Base-by-base conservation (phyloP, 768 basidiomycete species). In the Suillus cothurnatus region DNA sequence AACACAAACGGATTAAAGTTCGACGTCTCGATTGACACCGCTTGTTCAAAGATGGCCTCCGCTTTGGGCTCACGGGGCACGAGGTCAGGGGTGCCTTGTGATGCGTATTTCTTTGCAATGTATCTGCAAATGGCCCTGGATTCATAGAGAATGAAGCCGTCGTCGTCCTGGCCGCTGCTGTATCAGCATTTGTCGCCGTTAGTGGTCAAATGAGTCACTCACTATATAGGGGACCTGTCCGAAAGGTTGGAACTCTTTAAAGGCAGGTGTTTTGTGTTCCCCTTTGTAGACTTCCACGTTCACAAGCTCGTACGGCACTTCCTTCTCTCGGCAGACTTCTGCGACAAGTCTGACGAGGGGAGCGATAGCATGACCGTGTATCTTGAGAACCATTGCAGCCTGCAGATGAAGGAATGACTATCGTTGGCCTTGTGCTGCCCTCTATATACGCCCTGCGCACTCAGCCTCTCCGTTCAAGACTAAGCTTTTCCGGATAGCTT, bases 111-210 rank as follows among this genome's bases (percentile, higher is more conserved):
- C 32, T 73, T 68, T 7, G 78, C 83, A 67, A 88, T 73, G 71
- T 88, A 89, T 19, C 83, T 80, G 60, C 70, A 75, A 67, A 88
- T 87, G 4, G 86, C 86, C 19, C 85, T 82, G 59, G 80, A 81
- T 70, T 87, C 86, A 70, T 80, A 88, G 17, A 90, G 66, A 62
- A 82, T 76, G 72, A 87, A 83, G 21, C 86, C 87, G 65, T 85
- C 86, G 58, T 88, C 86, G 57, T 86, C 80, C 80, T 81, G 26
- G 8, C 3, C 23, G 7, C 31, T 26, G 28, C 14, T 23, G 12
- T 21, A 53, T 53, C 21, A 60, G n/a, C 21, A 43, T 62, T 11
- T 39, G 39, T 41, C 26, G 6, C 55, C 17, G 17, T 34, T 4
- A 45, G 43, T 36, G 5, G 19, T 45, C 36, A 39, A 31, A 41